phyloP scores from a whole-genome alignment of 169 alveolate genomes.

The Hepatocystis sp. region DNA sequence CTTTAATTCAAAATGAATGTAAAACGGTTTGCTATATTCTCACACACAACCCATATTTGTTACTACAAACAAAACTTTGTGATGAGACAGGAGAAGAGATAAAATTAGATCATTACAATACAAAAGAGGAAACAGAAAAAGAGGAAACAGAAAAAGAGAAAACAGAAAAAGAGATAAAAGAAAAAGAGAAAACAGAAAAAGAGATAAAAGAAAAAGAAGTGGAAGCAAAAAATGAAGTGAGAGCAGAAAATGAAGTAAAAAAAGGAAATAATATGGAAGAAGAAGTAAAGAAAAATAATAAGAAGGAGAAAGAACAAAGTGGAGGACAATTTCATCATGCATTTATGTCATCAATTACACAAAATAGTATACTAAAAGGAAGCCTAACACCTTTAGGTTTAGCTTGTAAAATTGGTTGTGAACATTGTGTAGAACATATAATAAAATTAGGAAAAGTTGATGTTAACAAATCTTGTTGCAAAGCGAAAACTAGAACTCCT shows the following conservation, averaged over 20 bases:
- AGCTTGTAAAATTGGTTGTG: constrained; percentile 83
- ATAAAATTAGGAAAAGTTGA: constrained; percentile 80
- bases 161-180: too few species aligned
- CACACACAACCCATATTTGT: constrained; percentile 26
- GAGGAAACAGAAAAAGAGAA: too few species aligned
- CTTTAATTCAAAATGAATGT: constrained; percentile 48
- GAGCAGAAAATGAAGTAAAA: too few species aligned
- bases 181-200: too few species aligned
- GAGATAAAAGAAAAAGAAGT: too few species aligned
- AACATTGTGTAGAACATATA: constrained; percentile 78
- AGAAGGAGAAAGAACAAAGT: too few species aligned
- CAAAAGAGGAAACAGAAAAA: constrained; percentile 19
- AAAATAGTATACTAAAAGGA: constrained; percentile 53
- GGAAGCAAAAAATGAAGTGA: too few species aligned
- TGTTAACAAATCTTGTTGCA: constrained; percentile 81
- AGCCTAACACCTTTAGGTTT: constrained; percentile 84
- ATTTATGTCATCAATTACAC: too few species aligned
- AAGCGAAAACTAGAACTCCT: constrained; percentile 82
- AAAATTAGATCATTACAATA: constrained; percentile 69
- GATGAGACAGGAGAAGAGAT: constrained; percentile 45
- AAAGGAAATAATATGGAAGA: too few species aligned
- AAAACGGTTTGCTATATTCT: constrained; percentile 37
- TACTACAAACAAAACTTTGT: constrained; percentile 37
- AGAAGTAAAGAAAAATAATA: too few species aligned
- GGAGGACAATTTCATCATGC: too few species aligned